Conservation (phyloP, 169 alveolate genomes). For the Cryptosporidium bovis region DNA sequence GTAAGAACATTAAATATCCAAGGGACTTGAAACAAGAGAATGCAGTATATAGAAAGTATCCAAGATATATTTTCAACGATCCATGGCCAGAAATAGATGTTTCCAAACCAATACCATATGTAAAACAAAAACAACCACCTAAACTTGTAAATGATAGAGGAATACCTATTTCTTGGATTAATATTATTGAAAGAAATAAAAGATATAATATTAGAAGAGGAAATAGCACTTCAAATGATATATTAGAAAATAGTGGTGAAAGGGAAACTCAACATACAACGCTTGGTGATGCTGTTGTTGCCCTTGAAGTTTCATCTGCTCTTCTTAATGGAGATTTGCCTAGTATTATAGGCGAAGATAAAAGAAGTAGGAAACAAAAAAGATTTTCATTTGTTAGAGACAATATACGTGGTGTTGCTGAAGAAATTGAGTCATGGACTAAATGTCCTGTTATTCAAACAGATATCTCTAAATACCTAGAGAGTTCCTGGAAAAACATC, state of each 20-base stretch:
- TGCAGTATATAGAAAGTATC: constrained; percentile 39
- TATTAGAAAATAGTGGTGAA: constrained; percentile 4
- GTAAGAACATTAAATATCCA: constrained; percentile 51
- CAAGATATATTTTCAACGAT: constrained; percentile 55
- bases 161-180: constrained; percentile 58
- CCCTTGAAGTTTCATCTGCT: constrained; percentile 41
- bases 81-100: constrained; percentile 76
- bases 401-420: constrained; percentile 74
- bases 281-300: constrained; percentile 68
- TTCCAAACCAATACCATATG: constrained; percentile 64
- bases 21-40: constrained; percentile 46
- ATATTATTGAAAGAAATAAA: constrained; percentile 40
- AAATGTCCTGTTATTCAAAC: constrained; percentile 71
- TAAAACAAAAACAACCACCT: constrained; percentile 65
- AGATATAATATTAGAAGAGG: constrained; percentile 55
- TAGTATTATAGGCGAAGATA: constrained; percentile 69
- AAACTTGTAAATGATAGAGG: constrained; percentile 53
- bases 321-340: constrained; percentile 59
- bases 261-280: constrained; percentile 37
- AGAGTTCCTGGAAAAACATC: constrained; percentile 58
- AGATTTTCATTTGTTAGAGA: constrained; percentile 73
- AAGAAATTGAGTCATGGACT: constrained; percentile 74
- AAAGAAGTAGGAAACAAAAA: constrained; percentile 59
- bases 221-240: background rate
- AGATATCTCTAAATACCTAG: constrained; percentile 48